phyloP scores from a whole-genome alignment of 805 yeast genomes.

The Ogataea neopini region DNA sequence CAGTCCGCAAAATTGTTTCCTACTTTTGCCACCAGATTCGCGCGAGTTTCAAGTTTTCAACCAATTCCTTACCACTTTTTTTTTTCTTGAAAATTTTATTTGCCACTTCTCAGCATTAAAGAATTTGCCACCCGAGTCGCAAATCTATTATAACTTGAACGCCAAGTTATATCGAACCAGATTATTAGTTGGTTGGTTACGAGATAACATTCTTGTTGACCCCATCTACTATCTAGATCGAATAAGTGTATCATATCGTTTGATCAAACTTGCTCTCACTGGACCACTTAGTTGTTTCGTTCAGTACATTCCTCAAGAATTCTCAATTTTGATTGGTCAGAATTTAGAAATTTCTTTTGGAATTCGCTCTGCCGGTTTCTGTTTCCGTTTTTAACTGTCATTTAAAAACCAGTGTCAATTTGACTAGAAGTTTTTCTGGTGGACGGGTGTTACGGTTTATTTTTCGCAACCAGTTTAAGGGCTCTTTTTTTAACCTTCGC shows the following conservation, averaged over 20 bases:
- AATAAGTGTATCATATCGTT: neutral
- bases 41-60: constrained; percentile 11
- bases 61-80: constrained; percentile 18
- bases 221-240: constrained; percentile 8
- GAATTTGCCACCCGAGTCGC: constrained; percentile 23
- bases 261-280: constrained; percentile 10
- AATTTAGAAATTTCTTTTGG: constrained; percentile 1
- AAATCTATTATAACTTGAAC: constrained; percentile 15
- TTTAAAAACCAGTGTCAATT: neutral
- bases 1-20: constrained; percentile 9
- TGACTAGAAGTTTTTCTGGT: constrained; percentile 3
- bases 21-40: constrained; percentile 19
- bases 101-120: constrained; percentile 12
- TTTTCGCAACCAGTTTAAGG: constrained; percentile 1
- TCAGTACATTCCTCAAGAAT: constrained; percentile 26
- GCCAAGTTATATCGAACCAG: constrained; percentile 18
- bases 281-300: constrained; percentile 43
- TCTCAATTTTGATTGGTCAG: constrained; percentile 28
- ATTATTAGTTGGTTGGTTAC: constrained; percentile 18
- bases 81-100: constrained; percentile 14
- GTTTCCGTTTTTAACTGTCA: constrained; percentile 6
- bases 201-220: constrained; percentile 3
- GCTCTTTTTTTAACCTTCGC: constrained; percentile 1
- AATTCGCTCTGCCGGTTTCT: constrained; percentile 5
- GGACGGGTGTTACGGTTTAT: constrained; percentile 11